These are phyloP conservation scores for Colletotrichum trifolii DNA, from an alignment of 2,329 filamentous ascomycete genomes.

Conservation along the genomic window DNA sequence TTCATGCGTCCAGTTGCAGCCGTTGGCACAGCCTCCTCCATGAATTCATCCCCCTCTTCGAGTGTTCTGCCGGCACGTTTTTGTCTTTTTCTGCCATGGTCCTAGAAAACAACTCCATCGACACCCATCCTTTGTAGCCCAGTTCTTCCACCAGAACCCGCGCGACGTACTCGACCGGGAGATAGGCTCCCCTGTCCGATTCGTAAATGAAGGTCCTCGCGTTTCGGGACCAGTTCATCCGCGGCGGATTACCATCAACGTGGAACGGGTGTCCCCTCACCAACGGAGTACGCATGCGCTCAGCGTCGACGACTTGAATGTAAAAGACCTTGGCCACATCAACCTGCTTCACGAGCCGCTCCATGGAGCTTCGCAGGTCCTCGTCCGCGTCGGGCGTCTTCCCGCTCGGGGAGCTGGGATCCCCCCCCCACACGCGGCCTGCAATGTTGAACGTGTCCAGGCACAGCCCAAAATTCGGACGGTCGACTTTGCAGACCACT, in stretches of 20 bases:
- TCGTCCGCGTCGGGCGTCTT: slow-evolving; percentile 64
- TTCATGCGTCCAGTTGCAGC: neutral
- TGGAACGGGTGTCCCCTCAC: slow-evolving; percentile 63
- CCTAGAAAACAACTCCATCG: slow-evolving; percentile 69
- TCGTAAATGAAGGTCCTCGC: slow-evolving; percentile 71
- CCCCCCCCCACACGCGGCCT: slow-evolving; percentile 68
- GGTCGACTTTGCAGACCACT: slow-evolving; percentile 70
- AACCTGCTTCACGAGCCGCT: slow-evolving; percentile 62
- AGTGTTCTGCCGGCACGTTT: slow-evolving; percentile 61
- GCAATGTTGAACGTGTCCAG: slow-evolving; percentile 86
- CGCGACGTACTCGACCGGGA: slow-evolving; percentile 64
- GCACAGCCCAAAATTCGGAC: slow-evolving; percentile 79
- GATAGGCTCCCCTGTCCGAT: slow-evolving; percentile 62
- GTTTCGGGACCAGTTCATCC: slow-evolving; percentile 74
- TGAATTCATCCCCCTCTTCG: slow-evolving; percentile 58
- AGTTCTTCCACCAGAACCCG: neutral
- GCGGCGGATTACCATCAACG: slow-evolving; percentile 61
- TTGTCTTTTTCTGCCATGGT: slow-evolving; percentile 57
- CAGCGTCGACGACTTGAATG: slow-evolving; percentile 80
- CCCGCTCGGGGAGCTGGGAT: slow-evolving; percentile 67
- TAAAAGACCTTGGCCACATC: slow-evolving; percentile 77
- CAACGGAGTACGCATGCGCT: slow-evolving; percentile 65
- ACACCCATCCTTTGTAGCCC: slow-evolving; percentile 47
- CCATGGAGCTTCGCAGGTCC: slow-evolving; percentile 63
- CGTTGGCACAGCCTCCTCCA: slow-evolving; percentile 54